phyloP scores from a whole-genome alignment of 2,329 filamentous ascomycete species.

The Penicillium sp. region DNA sequence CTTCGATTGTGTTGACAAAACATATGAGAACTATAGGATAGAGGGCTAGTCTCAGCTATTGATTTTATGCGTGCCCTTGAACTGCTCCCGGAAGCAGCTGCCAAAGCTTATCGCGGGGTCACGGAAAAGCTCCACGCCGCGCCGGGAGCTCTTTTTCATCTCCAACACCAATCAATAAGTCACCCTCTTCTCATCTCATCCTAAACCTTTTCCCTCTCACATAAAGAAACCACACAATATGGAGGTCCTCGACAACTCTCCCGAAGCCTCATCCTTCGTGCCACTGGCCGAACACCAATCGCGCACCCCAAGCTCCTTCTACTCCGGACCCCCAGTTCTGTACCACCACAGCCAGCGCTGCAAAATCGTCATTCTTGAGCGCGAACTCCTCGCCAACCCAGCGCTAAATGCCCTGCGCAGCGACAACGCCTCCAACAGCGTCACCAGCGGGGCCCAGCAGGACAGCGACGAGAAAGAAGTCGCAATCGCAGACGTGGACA shows the following conservation, averaged over 20 bases:
- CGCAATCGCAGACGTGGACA: slow-evolving; percentile 40
- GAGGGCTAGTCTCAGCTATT: too few species aligned
- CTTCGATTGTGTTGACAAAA: too few species aligned
- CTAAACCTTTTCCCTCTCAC: neutral
- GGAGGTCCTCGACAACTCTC: slow-evolving; percentile 42
- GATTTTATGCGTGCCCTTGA: neutral
- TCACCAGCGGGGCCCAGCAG: slow-evolving; percentile 1
- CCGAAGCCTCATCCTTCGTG: slow-evolving; percentile 41
- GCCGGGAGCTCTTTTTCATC: slow-evolving; percentile 12
- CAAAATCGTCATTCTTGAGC: slow-evolving; percentile 43
- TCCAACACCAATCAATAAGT: neutral
- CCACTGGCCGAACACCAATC: slow-evolving; percentile 47
- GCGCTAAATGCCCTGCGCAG: slow-evolving; percentile 33
- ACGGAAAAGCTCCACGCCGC: slow-evolving; percentile 12
- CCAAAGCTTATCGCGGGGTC: neutral
- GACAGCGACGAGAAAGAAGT: slow-evolving; percentile 31
- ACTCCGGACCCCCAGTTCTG: slow-evolving; percentile 45
- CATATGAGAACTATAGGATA: too few species aligned
- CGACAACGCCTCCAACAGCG: slow-evolving; percentile 14
- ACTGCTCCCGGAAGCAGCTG: neutral
- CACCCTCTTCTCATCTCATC: neutral
- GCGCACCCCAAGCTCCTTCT: slow-evolving; percentile 47
- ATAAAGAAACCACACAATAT: slow-evolving; percentile 27
- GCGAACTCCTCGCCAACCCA: slow-evolving; percentile 37
- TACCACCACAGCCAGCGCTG: slow-evolving; percentile 47